Evolutionary conservation across 495 filamentous ascomycete species (phyloP).

Genomic region (Cenococcum geophilum): DNA sequence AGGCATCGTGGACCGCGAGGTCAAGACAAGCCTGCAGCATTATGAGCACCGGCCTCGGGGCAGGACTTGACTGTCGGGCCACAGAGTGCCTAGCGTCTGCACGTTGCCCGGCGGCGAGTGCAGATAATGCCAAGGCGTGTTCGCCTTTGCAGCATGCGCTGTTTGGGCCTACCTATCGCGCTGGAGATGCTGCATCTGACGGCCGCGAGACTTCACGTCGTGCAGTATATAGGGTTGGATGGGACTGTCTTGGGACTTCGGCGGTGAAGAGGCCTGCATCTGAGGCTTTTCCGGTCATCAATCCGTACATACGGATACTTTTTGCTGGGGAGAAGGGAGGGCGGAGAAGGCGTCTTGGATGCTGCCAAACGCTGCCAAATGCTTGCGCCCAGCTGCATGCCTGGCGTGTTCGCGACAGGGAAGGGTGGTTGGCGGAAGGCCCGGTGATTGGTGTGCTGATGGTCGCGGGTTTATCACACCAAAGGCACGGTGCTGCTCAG

Average conservation of each 20-base stretch:
- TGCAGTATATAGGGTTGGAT: not conserved
- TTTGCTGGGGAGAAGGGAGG: not conserved
- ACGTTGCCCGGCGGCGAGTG: not conserved
- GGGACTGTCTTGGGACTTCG: not conserved
- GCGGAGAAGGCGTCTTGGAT: not conserved
- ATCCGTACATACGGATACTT: not conserved
- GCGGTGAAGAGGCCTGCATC: not conserved
- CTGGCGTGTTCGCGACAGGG: not conserved
- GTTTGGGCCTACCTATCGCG: not conserved
- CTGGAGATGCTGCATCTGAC: not conserved
- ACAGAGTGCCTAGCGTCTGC: not conserved
- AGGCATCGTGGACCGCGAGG: not conserved
- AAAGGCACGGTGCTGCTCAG: not conserved
- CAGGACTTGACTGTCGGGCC: not conserved
- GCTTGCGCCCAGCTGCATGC: conserved; percentile 5
- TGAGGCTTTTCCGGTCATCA: not conserved
- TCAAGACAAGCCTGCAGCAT: not conserved
- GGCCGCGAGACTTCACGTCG: not conserved
- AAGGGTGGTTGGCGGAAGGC: not conserved
- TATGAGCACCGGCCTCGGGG: not conserved
- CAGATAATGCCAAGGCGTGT: not conserved
- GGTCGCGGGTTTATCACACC: conserved; percentile 1
- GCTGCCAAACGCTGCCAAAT: not conserved
- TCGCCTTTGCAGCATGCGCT: not conserved
- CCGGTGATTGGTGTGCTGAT: conserved; percentile 1